Evolutionary conservation across 306 rosid genomes (phyloP).

Genomic region (Castanopsis chinensis): DNA sequence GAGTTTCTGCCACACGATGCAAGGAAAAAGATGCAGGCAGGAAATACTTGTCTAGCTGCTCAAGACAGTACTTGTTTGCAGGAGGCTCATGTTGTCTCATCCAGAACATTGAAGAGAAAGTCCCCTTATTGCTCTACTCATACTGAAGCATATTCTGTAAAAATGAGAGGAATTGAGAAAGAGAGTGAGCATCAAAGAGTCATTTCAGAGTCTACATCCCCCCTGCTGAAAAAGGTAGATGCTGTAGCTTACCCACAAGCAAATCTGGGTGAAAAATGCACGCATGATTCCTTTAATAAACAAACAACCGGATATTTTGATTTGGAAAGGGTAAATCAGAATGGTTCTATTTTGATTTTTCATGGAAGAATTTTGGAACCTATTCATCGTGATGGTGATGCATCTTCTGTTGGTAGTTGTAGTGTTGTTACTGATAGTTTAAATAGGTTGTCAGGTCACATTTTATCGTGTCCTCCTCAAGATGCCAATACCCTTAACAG

Average conservation of each 20-base stretch:
- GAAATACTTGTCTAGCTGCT: constrained; percentile 30
- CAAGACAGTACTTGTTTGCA: constrained; percentile 29
- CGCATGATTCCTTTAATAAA: constrained; percentile 49
- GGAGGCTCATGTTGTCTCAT: constrained; percentile 40
- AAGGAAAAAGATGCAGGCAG: constrained; percentile 15
- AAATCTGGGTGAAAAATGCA: constrained; percentile 58
- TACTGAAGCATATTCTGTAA: constrained; percentile 45
- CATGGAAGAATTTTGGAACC: constrained; percentile 47
- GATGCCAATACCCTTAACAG: constrained; percentile 52
- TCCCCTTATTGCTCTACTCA: constrained; percentile 36
- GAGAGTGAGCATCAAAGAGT: constrained; percentile 31
- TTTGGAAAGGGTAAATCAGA: constrained; percentile 32
- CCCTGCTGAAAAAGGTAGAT: constrained; percentile 63
- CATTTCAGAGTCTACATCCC: constrained; percentile 22
- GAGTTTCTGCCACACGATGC: constrained; percentile 24
- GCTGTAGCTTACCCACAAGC: constrained; percentile 62
- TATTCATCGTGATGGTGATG: constrained; percentile 48
- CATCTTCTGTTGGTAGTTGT: constrained; percentile 88
- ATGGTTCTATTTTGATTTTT: constrained; percentile 33
- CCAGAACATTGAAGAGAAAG: constrained; percentile 53
- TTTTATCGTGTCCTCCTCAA: constrained; percentile 48
- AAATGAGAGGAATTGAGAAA: constrained; percentile 46
- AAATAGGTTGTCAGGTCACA: constrained; percentile 34
- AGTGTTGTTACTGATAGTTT: constrained; percentile 48
- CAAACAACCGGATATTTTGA: constrained; percentile 40